These are phyloP conservation scores for Trichosporon sp. DNA, from an alignment of 1,284 basidiomycete genomes.

Conservation along the genomic window DNA sequence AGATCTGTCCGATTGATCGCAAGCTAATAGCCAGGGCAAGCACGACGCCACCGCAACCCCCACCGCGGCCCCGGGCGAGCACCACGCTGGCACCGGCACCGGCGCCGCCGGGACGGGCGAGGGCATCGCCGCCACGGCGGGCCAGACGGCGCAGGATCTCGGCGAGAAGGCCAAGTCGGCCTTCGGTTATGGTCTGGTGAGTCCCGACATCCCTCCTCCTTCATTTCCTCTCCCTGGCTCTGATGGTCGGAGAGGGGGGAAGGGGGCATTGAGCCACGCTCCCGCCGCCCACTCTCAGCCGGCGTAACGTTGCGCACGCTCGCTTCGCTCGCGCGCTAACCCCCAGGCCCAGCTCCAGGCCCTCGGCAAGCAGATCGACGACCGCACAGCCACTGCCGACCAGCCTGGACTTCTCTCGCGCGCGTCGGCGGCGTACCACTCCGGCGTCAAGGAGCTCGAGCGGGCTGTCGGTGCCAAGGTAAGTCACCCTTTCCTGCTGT, in stretches of 20 bases:
- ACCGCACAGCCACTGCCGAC: conserved; percentile 48
- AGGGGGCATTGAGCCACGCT: too few relatives aligned
- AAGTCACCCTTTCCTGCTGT: too few relatives aligned
- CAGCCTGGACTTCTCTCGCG: conserved; percentile 54
- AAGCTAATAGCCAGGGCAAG: conserved; percentile 11
- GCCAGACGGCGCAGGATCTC: conserved; percentile 1
- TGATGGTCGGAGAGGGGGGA: too few relatives aligned
- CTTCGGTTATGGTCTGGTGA: conserved; percentile 40
- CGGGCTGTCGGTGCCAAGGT: conserved; percentile 27
- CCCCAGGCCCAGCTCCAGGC: conserved; percentile 45
- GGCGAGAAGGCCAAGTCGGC: conserved; percentile 43
- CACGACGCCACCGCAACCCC: not conserved
- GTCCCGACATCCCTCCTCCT: conserved; percentile 11
- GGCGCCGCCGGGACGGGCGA: conserved; percentile 17
- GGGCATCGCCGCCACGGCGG: conserved; percentile 7
- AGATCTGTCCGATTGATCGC: too few relatives aligned
- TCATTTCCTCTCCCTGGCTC: too few relatives aligned
- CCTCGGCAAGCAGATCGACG: conserved; percentile 50
- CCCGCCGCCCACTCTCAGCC: too few relatives aligned
- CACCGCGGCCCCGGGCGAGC: not conserved
- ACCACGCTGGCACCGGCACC: not conserved
- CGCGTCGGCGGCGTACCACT: conserved; percentile 42
- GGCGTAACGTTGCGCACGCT: too few relatives aligned
- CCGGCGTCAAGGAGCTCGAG: conserved; percentile 42
- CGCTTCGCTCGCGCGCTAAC: conserved; percentile 3